Conservation (phyloP, 2,329 filamentous ascomycete genomes). For the Calonectria hawksworthii region DNA sequence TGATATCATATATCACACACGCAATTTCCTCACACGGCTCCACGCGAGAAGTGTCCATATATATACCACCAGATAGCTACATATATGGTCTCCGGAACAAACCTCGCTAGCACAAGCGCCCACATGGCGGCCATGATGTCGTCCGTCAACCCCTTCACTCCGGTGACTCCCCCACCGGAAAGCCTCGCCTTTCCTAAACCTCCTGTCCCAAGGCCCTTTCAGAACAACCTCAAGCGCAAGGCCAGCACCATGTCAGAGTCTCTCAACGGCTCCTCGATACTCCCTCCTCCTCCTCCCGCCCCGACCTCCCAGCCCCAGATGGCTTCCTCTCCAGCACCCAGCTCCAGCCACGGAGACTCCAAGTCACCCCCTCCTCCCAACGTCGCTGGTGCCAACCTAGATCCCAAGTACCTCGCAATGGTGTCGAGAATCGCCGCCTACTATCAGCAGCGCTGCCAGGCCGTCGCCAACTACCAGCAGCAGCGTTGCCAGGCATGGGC, state of each 20-base stretch:
- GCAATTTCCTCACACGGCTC: neutral
- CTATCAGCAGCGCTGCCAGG: slow-evolving; percentile 64
- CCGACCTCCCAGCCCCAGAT: slow-evolving; percentile 44
- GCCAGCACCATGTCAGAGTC: slow-evolving; percentile 45
- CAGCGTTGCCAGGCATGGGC: slow-evolving; percentile 64
- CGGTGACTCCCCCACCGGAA: slow-evolving; percentile 48
- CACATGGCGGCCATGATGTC: slow-evolving; percentile 49
- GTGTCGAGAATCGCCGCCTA: slow-evolving; percentile 62
- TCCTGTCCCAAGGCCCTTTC: slow-evolving; percentile 45
- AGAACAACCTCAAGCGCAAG: slow-evolving; percentile 46
- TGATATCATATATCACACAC: slow-evolving; percentile 1
- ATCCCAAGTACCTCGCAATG: slow-evolving; percentile 61
- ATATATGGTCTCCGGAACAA: slow-evolving; percentile 37
- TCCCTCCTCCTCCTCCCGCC: slow-evolving; percentile 39
- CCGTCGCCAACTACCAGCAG: slow-evolving; percentile 62
- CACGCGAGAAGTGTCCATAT: slow-evolving; percentile 4
- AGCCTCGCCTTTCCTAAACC: slow-evolving; percentile 48
- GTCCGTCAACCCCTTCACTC: slow-evolving; percentile 48
- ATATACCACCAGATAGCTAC: slow-evolving; percentile 18
- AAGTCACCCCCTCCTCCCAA: slow-evolving; percentile 40
- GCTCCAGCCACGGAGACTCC: slow-evolving; percentile 36
- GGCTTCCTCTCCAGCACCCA: slow-evolving; percentile 37
- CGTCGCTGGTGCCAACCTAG: slow-evolving; percentile 47
- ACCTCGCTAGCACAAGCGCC: slow-evolving; percentile 32
- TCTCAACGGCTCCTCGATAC: slow-evolving; percentile 39